Percentiles rank a stretch among this genome's conserved stretches.
Evolutionary conservation across 306 rosid genomes (phyloP).

Genomic region (Prunus kanzakura): DNA sequence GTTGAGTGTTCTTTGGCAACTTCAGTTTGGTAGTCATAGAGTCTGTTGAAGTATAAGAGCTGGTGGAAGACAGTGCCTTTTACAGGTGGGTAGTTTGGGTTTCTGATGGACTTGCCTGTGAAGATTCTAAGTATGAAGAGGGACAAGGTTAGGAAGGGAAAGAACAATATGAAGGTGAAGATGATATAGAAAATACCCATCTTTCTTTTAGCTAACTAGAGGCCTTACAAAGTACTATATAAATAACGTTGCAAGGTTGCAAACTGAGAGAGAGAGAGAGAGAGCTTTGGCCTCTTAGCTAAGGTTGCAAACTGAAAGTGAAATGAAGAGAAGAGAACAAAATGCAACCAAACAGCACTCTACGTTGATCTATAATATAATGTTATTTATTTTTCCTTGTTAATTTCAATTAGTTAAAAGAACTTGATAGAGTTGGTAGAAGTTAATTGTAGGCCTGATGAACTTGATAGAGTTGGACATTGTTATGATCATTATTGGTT

Average conservation of each 20-base stretch:
- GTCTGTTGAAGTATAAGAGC: conserved; percentile 4
- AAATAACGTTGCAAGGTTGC: too few species aligned
- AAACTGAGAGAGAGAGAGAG: neutral
- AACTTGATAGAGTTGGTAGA: too few species aligned
- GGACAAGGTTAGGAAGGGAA: conserved; percentile 25
- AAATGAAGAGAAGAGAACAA: neutral
- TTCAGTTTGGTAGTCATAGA: conserved; percentile 7
- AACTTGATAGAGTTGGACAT: too few species aligned
- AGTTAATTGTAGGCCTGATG: too few species aligned
- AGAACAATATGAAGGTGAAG: conserved; percentile 28
- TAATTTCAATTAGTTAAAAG: too few species aligned
- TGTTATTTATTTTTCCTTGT: too few species aligned
- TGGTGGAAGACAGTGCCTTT: conserved; percentile 18
- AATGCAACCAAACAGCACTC: too few species aligned
- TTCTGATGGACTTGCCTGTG: conserved; percentile 50
- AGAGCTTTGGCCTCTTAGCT: too few species aligned
- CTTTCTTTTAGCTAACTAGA: neutral
- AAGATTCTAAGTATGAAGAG: conserved; percentile 27
- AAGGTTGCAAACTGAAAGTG: neutral
- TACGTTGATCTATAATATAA: neutral
- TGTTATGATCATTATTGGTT: too few species aligned
- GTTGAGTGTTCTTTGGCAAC: conserved; percentile 11
- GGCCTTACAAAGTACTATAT: neutral
- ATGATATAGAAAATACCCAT: conserved; percentile 38
- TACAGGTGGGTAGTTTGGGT: conserved; percentile 34